Evolutionary conservation across 2,329 filamentous ascomycete species (phyloP), one percentile per base, ranked within the genome.

Genomic region (Thielaviopsis musarum): DNA sequence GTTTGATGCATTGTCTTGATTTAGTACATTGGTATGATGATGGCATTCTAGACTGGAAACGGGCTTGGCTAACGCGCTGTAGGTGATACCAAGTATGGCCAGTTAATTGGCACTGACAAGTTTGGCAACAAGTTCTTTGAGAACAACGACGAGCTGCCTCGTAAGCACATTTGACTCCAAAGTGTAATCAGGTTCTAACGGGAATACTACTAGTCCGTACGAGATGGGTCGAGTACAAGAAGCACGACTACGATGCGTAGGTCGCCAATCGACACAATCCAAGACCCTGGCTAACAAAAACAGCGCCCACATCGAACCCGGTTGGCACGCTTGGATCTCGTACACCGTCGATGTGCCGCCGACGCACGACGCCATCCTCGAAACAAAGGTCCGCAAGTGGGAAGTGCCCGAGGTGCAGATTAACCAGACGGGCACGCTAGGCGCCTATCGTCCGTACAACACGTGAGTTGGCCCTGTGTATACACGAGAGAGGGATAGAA

Each of bases 81-180:
- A 93, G 91, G 91, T 77, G 93, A 98, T 75, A 98, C 93, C 73
- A 98, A 98, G 77, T 84, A 87, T 69, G 94, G 93, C 68, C 83
- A 81, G 52, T 78, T 95, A 65, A 82, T 98, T 65, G 93, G 85
- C 67, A 81, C 76, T 68, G 93, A 98, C 77, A 82, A 84, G 72
- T 94, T 84, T 70, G 94, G 93, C 72, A 98, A 98, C 83, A 97
- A 95, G 77, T 98, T 80, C 80, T 98, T 82, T 72, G 93, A 98
- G 80, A 96, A 98, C 77, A 73, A 82, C 69, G 90, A 97, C 70
- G 93, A 98, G 73, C 79, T 98, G 62, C 93, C 93, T 61, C 77
- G 88, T 95, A 77, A 70, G 85, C 65, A 34, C 28, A 3, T 17
- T 15, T 10, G 22, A 38, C 10, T 28, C 52, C 17, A 12, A n/a